Evolutionary conservation across 1,139 yeast genomes (phyloP).

Genomic region (Kodamaea fungicola): DNA sequence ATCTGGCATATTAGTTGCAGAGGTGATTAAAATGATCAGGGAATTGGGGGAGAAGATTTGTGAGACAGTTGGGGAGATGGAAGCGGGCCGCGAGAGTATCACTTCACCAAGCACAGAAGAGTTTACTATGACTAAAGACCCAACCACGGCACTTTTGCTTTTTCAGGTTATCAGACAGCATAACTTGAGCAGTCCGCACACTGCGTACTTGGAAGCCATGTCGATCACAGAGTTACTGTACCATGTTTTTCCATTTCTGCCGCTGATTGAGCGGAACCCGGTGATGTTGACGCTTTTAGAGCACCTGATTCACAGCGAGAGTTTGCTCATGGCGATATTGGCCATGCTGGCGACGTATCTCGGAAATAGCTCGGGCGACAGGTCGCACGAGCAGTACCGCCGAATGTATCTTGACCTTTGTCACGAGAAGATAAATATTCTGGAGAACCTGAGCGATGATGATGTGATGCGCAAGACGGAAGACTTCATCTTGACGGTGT

Average conservation of each 20-base stretch:
- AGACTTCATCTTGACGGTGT: conserved; percentile 34
- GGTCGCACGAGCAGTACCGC: conserved; percentile 27
- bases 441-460: conserved; percentile 11
- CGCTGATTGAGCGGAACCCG: conserved; percentile 32
- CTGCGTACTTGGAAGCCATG: conserved; percentile 27
- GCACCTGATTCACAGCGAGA: conserved; percentile 34
- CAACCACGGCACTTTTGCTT: conserved; percentile 8
- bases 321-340: conserved; percentile 32
- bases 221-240: conserved; percentile 27
- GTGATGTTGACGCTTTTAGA: conserved; percentile 31
- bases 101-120: too few relatives aligned
- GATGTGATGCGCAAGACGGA: conserved; percentile 26
- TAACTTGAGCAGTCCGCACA: conserved; percentile 28
- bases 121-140: conserved; percentile 2
- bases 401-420: conserved; percentile 22
- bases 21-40: too few relatives aligned
- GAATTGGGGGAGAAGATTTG: too few relatives aligned
- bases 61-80: too few relatives aligned
- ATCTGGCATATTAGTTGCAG: conserved; percentile 1
- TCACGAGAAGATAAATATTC: conserved; percentile 8
- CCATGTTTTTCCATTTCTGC: conserved; percentile 39
- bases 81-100: too few relatives aligned
- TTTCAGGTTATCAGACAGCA: conserved; percentile 21
- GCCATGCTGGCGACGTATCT: conserved; percentile 39
- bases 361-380: conserved; percentile 30